Evolutionary conservation across 768 basidiomycete species (phyloP), one percentile per base, ranked within the genome.

Genomic region (Lyophyllum shimeji): DNA sequence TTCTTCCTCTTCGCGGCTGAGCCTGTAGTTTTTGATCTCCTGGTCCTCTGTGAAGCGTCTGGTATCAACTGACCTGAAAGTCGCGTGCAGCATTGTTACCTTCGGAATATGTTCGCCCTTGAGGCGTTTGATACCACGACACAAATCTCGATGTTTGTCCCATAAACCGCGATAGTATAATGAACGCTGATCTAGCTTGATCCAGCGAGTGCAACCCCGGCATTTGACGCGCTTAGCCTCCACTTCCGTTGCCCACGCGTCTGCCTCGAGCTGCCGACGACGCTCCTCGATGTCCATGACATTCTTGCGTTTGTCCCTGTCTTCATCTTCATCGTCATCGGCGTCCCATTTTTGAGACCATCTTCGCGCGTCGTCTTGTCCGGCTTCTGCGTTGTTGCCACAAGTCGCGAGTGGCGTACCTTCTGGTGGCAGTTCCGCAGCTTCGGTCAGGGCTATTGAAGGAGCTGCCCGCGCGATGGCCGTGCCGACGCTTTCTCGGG

Each of bases 131-230:
- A 59, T 48, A 1, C 31, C 58, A 8, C 46, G n/a, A 21, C 58
- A 59, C 8, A 45, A 12, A 23, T 52, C 55, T 21, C 55, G 50
- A 34, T 59, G 58, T 17, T 59, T 59, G 6, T 23, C 20, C 58
- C 58, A 59, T 17, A 59, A 29, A 0, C 58, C 58, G 2, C 24
- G 24, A 23, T 56, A 59, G 24, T 56, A 59, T 24, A 48, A 33
- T 9, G 46, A 52, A 3, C 58, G 50, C 39, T 56, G 50, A 33
- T 59, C 58, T 6, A 56, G 50, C 50, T 45, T 56, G 9, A 56
- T 56, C 55, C 54, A 56, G 6, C 44, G 27, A 7, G 27, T 21
- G n/a, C 58, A 59, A 2, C 58, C 58, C 0, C 46, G 18, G 23
- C 58, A 59, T 18, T 15, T 23, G 15, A 59, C 55, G 17, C 42